Evolutionary conservation across 2,329 filamentous ascomycete species (phyloP).

Genomic region (Simplicillium aogashimaense): DNA sequence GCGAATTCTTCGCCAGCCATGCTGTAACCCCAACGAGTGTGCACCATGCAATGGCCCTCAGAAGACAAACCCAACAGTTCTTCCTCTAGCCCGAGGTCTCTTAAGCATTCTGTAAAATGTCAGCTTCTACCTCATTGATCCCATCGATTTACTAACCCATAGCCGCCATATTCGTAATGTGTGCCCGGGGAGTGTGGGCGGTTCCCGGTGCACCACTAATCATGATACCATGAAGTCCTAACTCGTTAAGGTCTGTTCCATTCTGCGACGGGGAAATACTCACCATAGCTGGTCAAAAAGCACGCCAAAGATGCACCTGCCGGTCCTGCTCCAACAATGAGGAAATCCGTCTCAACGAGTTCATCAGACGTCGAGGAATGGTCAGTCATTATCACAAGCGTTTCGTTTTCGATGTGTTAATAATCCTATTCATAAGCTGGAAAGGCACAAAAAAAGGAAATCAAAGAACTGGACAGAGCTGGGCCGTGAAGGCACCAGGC

Average conservation of each 20-base stretch:
- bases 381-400: no score
- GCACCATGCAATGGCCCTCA: conserved; percentile 30
- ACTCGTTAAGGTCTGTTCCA: neutral
- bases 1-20: conserved; percentile 44
- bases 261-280: neutral
- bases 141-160: conserved; percentile 19
- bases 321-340: conserved; percentile 42
- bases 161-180: conserved; percentile 50
- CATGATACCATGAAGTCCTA: conserved; percentile 42
- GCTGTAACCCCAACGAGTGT: conserved; percentile 41
- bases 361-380: no score
- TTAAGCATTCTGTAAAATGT: conserved; percentile 32
- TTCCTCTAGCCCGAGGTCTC: conserved; percentile 38
- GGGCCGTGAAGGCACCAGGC: no score
- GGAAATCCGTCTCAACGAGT: conserved; percentile 26
- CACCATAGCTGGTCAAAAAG: conserved; percentile 39
- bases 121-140: neutral
- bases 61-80: conserved; percentile 25
- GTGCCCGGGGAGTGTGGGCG: conserved; percentile 47
- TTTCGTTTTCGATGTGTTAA: no score
- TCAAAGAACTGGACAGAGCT: no score
- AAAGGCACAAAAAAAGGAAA: no score
- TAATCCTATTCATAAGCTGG: no score
- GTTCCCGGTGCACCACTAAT: conserved; percentile 37
- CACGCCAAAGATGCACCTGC: conserved; percentile 44